Evolutionary conservation across 2,329 filamentous ascomycete species (phyloP).

Genomic region (Aureobasidium sp.): DNA sequence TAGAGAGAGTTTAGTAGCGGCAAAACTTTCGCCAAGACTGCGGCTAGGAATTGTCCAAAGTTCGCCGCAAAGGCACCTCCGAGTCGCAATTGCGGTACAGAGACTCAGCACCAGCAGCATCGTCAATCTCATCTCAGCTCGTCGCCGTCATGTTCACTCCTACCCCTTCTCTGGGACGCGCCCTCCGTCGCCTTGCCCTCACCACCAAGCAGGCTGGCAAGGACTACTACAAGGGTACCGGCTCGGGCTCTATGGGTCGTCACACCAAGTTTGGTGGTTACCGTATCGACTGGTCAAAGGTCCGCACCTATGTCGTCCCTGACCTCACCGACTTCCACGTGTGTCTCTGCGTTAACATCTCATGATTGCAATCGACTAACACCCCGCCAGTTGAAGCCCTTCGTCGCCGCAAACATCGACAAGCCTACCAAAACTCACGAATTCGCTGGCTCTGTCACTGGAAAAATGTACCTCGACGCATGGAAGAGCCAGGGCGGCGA

Average conservation of each 20-base stretch:
- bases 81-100: neutral
- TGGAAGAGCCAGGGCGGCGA: conserved; percentile 27
- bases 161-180: conserved; percentile 57
- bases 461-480: conserved; percentile 23
- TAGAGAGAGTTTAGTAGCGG: neutral
- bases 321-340: conserved; percentile 65
- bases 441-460: conserved; percentile 21
- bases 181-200: conserved; percentile 66
- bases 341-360: conserved; percentile 1
- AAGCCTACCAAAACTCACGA: conserved; percentile 44
- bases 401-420: conserved; percentile 57
- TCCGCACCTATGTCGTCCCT: conserved; percentile 83
- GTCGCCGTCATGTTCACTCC: conserved; percentile 29
- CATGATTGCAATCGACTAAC: neutral
- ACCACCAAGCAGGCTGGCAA: conserved; percentile 90
- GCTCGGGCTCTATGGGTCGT: conserved; percentile 75
- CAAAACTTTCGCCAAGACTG: neutral
- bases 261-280: conserved; percentile 82
- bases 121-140: neutral
- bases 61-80: conserved; percentile 8
- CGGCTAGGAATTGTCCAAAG: neutral
- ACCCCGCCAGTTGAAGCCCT: conserved; percentile 54
- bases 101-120: neutral
- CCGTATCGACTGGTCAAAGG: conserved; percentile 73
- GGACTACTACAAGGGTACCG: conserved; percentile 95